Evolutionary conservation across 1,139 yeast species (phyloP), one percentile per base, ranked within the genome.

Genomic region (Scheffersomyces segobiensis): DNA sequence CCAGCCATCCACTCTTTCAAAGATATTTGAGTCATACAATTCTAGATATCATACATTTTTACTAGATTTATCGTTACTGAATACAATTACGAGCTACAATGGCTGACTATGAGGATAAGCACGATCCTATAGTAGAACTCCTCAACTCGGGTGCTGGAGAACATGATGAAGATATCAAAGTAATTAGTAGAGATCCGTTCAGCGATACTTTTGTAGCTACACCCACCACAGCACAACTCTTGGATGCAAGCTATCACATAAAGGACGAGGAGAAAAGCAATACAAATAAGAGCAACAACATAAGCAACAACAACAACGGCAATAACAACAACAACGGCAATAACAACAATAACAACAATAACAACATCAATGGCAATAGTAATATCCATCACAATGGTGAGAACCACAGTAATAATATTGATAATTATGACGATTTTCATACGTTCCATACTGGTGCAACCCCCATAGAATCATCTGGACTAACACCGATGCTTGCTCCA

Each of bases 151-250:
- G 52, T n/a, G 62, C 55, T 55, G 59, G 57, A 42, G 55, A 59
- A 48, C 67, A 67, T 48, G 73, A 72, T 55, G 70, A 71, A 56
- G 81, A 78, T 52, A 73, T 78, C 50, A 80, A 78, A 56, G 73
- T 74, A 21, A 77, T 78, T 49, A 68, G 71, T 53, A 64, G 81
- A 55, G 74, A 71, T 22, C 47, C 53, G 17, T 32, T 32, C 17
- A 32, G 42, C 42, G 42, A 32, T 32, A 32, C 7, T 10, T 32
- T 32, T 8, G 42, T 32, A 32, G 42, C 42, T 3, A 47, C 57
- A 50, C 51, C 56, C 47, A 32, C 56, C 42, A 56, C 55, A 52
- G 54, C 53, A 50, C 59, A 58, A 49, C 55, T 52, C 55, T 57
- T 42, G 54, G 42, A 32, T 32, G 17, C 42, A 14, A 32, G 42